Evolutionary conservation across 441 rosid genomes (phyloP), one percentile per base, ranked within the genome.

Genomic region (Erysimum cheiri): DNA sequence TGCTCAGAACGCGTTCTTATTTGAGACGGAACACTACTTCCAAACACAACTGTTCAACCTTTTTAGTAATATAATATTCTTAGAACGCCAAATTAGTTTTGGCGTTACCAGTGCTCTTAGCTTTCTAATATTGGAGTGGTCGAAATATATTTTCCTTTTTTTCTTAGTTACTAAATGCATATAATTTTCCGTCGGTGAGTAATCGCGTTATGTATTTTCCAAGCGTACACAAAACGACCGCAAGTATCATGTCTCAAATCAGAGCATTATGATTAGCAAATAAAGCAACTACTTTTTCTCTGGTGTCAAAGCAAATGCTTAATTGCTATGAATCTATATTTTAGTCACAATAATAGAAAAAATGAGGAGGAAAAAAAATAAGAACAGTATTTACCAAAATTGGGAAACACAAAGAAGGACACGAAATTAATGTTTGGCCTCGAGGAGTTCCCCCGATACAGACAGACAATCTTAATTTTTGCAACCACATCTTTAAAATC

Each of bases 401-500:
- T 70, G 77, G 47, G 69, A 61, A 62, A 68, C 78, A 44, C 69
- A 61, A 74, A 41, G 69, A 67, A 50, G 3, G 63, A 67, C 63
- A 60, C 36, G 64, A 60, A 67, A 36, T 74, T 60, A 61, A 73
- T 61, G 77, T 67, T 49, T 36, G 57, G 69, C 69, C 78, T 67
- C 69, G 78, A 60, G 56, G 60, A 60, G 14, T 66, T 53, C 77
- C 62, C 41, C 28, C 58, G 8, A 67, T 67, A 61, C 57, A 66
- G 43, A 67, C 68, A 73, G 5, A 60, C 63, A 60, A 60, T 64
- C 19, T 59, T 66, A 57, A 17, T 52, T 41, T 64, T 63, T 71
- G 14, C 15, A 63, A 60, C 48, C 52, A 32, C 60, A 71, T 52
- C 40, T 63, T 64, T 26, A 36, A 62, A 64, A 63, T 71, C 14